Evolutionary conservation across 73 alveolate genomes (phyloP).

Genomic region (Tetrahymena borealis): DNA sequence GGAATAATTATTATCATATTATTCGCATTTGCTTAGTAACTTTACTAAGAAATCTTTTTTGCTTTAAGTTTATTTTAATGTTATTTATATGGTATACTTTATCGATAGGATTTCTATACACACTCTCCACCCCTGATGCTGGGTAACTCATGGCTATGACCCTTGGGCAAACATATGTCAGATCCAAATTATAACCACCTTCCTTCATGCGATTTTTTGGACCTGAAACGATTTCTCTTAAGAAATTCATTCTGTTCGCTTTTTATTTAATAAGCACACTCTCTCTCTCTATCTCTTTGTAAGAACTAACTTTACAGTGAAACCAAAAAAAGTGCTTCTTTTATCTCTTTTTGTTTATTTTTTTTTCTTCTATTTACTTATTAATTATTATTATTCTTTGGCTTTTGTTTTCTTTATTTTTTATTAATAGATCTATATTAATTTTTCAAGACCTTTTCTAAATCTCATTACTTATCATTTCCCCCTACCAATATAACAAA

Average conservation of each 20-base stretch:
- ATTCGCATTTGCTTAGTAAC: neutral
- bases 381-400: neutral
- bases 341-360: neutral
- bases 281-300: neutral
- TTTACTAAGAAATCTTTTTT: neutral
- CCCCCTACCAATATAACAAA: no score
- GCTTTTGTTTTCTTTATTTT: neutral
- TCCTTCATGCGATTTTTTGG: slow-evolving; percentile 47
- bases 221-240: slow-evolving; percentile 49
- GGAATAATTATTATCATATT: no score
- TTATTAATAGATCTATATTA: neutral
- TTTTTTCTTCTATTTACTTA: neutral
- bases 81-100: slow-evolving; percentile 56
- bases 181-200: slow-evolving; percentile 61
- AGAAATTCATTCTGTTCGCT: slow-evolving; percentile 14
- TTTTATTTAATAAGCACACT: neutral
- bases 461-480: no score
- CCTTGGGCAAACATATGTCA: slow-evolving; percentile 65
- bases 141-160: slow-evolving; percentile 82
- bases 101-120: slow-evolving; percentile 67
- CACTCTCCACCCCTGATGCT: slow-evolving; percentile 68
- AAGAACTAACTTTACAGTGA: neutral
- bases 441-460: no score
- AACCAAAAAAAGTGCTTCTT: neutral
- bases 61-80: slow-evolving; percentile 16